phyloP scores from a whole-genome alignment of 306 rosid species.

The Fragaria vesca region DNA sequence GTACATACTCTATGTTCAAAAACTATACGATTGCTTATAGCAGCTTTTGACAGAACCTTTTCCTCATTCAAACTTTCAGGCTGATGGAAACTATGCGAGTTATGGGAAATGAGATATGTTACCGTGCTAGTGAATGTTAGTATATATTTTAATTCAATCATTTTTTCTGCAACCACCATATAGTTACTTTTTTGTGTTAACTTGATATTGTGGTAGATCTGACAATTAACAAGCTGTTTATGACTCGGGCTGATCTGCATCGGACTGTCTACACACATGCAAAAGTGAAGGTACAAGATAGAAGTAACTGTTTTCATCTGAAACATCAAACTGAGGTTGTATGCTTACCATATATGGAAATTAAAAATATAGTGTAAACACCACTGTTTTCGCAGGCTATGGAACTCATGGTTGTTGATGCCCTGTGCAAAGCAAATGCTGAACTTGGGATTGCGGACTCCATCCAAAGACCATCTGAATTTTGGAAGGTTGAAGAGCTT shows the following conservation, averaged over 20 bases:
- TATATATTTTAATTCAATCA: slow-evolving; percentile 12
- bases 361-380: background rate
- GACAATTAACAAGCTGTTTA: slow-evolving; percentile 79
- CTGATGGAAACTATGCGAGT: slow-evolving; percentile 85
- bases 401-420: slow-evolving; percentile 90
- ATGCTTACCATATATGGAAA: background rate
- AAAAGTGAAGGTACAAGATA: slow-evolving; percentile 81
- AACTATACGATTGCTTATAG: background rate
- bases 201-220: slow-evolving; percentile 54
- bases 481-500: slow-evolving; percentile 76
- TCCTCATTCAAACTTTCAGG: slow-evolving; percentile 45
- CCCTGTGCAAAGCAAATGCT: slow-evolving; percentile 63
- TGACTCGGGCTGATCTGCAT: slow-evolving; percentile 90
- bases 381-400: slow-evolving; percentile 53
- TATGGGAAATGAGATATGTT: slow-evolving; percentile 78
- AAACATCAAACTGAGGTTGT: background rate
- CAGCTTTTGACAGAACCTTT: slow-evolving; percentile 11
- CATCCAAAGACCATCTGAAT: slow-evolving; percentile 52
- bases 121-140: slow-evolving; percentile 82
- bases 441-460: slow-evolving; percentile 49
- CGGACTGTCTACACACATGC: slow-evolving; percentile 86
- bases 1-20: slow-evolving; percentile 15
- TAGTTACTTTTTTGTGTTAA: slow-evolving; percentile 29
- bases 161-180: slow-evolving; percentile 6
- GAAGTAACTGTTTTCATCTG: slow-evolving; percentile 35